Percentiles rank a stretch among this genome's conserved stretches.
Conservation (phyloP, 2,329 filamentous ascomycete species). For the Sporothrix sp. region DNA sequence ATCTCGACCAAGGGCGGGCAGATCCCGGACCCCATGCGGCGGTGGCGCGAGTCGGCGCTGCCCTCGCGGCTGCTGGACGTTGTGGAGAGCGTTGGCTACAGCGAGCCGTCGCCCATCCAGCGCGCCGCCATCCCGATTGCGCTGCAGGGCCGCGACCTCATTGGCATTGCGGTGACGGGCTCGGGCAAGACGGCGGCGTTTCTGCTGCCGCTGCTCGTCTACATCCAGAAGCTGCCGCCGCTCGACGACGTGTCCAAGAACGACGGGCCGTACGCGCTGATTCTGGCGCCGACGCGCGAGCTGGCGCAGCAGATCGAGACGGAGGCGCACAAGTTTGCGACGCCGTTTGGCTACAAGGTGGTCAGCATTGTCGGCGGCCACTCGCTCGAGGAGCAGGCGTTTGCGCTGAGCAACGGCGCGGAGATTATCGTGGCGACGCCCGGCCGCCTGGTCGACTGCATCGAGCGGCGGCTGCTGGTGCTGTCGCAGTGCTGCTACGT, state of each 20-base stretch:
- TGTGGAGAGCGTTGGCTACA: conserved; percentile 76
- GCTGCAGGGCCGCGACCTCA: conserved; percentile 85
- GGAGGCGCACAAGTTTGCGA: conserved; percentile 87
- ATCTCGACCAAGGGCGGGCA: conserved; percentile 87
- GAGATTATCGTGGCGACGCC: conserved; percentile 99
- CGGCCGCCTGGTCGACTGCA: conserved; percentile 92
- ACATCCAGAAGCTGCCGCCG: conserved; percentile 82
- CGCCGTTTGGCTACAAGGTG: conserved; percentile 81
- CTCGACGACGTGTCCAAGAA: conserved; percentile 80
- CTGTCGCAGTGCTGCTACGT: conserved; percentile 96
- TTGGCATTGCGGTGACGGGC: conserved; percentile 94
- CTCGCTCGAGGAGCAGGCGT: conserved; percentile 86
- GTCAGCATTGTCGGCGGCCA: conserved; percentile 98
- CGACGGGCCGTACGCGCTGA: conserved; percentile 94
- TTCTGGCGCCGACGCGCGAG: conserved; percentile 92
- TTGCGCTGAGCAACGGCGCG: conserved; percentile 79
- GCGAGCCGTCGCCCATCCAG: conserved; percentile 85
- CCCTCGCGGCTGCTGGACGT: conserved; percentile 71
- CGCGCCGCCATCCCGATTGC: conserved; percentile 93
- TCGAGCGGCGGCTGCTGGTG: conserved; percentile 84
- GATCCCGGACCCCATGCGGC: conserved; percentile 94
- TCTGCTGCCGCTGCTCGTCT: conserved; percentile 80
- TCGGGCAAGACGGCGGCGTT: conserved; percentile 98
- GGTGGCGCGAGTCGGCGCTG: conserved; percentile 76
- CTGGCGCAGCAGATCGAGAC: conserved; percentile 94